A percentile compares a stretch with the other conserved stretches of the same genome.
Conservation (phyloP, 2,329 filamentous ascomycete genomes). For the Ascosphaera aggregata region DNA sequence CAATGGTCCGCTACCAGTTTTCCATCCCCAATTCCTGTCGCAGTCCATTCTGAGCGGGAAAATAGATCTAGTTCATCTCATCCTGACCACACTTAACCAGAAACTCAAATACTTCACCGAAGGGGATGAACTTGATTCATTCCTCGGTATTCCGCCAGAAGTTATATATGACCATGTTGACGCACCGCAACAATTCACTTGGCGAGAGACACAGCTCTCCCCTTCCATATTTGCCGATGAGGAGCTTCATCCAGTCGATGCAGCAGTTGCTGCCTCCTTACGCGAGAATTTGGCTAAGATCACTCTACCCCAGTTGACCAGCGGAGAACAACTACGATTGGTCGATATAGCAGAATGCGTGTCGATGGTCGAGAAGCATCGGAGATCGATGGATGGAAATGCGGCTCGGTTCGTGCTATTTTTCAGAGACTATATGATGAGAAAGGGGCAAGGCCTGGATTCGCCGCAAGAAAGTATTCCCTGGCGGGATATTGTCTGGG, state of each 20-base stretch:
- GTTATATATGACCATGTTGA: constrained; percentile 24
- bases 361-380: constrained; percentile 63
- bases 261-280: constrained; percentile 44
- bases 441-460: constrained; percentile 36
- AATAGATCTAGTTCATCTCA: constrained; percentile 41
- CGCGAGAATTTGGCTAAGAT: constrained; percentile 55
- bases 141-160: constrained; percentile 36
- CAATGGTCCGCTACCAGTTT: constrained; percentile 71
- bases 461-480: constrained; percentile 37
- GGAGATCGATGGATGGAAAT: constrained; percentile 75
- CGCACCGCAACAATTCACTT: constrained; percentile 20
- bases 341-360: constrained; percentile 69
- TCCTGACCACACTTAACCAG: constrained; percentile 49
- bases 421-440: constrained; percentile 57
- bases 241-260: constrained; percentile 42
- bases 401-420: constrained; percentile 72
- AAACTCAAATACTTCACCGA: constrained; percentile 64
- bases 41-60: constrained; percentile 74
- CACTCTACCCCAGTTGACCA: constrained; percentile 56
- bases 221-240: constrained; percentile 21
- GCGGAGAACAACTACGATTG: constrained; percentile 66
- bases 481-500: constrained; percentile 28
- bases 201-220: constrained; percentile 26
- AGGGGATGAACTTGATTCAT: constrained; percentile 57
- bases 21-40: constrained; percentile 75